These are phyloP conservation scores for Meyerozyma athensensis DNA, from an alignment of 1,139 yeast species.

Conservation along the genomic window DNA sequence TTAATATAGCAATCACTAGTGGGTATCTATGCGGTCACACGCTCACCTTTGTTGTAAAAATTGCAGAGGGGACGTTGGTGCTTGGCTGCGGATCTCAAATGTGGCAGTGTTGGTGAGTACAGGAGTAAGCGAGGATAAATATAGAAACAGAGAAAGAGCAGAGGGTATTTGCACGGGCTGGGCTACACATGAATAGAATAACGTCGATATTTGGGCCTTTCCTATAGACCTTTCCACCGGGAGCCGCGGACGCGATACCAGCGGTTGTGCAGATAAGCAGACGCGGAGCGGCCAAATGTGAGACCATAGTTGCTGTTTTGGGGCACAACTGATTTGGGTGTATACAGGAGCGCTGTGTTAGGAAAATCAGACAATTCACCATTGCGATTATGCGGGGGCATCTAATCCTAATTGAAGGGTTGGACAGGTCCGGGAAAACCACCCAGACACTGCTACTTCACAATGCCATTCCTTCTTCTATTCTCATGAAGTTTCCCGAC, in stretches of 20 bases:
- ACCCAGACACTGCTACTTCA: slow-evolving; percentile 64
- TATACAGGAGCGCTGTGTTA: not conserved
- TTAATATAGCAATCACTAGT: no score
- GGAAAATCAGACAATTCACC: no score
- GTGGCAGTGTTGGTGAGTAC: slow-evolving; percentile 1
- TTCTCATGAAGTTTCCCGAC: slow-evolving; percentile 77
- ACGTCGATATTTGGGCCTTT: no score
- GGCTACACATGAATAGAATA: not conserved
- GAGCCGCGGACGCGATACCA: not conserved
- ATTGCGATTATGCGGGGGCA: slow-evolving; percentile 54
- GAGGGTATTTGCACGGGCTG: not conserved
- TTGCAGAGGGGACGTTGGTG: slow-evolving; percentile 1
- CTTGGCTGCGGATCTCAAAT: slow-evolving; percentile 1
- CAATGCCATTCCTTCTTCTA: slow-evolving; percentile 20
- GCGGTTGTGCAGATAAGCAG: no score
- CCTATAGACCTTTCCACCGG: no score
- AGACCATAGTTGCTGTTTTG: not conserved
- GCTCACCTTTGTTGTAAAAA: not conserved
- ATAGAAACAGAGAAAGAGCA: not conserved
- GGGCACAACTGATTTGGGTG: not conserved
- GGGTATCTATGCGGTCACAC: no score
- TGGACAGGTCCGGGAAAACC: slow-evolving; percentile 92
- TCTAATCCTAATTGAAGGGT: slow-evolving; percentile 82
- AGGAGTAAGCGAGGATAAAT: not conserved
- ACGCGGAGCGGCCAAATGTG: no score